These are phyloP conservation scores for Schwanniomyces sp. DNA, from an alignment of 805 yeast species.

Conservation along the genomic window DNA sequence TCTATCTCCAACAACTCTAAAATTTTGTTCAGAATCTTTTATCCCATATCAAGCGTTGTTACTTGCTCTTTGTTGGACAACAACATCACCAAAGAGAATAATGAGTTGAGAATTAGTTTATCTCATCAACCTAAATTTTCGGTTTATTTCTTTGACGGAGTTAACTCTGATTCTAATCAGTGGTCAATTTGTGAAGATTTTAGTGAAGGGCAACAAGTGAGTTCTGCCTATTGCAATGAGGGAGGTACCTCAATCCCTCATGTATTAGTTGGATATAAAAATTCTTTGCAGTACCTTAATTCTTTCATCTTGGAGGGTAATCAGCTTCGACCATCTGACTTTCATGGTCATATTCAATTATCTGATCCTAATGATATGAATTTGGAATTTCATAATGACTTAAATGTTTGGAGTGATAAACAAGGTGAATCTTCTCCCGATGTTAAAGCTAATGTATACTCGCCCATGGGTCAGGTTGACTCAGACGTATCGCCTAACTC, in stretches of 20 bases:
- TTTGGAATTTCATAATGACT: conserved; percentile 7
- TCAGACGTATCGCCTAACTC: conserved; percentile 19
- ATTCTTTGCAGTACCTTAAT: conserved; percentile 52
- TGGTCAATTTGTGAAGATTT: conserved; percentile 86
- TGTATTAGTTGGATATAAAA: conserved; percentile 57
- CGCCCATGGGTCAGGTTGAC: conserved; percentile 18
- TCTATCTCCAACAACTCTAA: conserved; percentile 68
- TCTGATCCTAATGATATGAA: conserved; percentile 6
- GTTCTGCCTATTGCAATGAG: conserved; percentile 57
- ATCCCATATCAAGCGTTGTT: conserved; percentile 59
- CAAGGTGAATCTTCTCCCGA: background rate
- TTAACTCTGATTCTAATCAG: conserved; percentile 54
- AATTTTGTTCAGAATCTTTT: conserved; percentile 71
- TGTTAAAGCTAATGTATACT: conserved; percentile 1
- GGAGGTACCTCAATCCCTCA: conserved; percentile 65
- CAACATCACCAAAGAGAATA: conserved; percentile 37
- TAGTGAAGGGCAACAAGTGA: conserved; percentile 80
- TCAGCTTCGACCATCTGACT: conserved; percentile 8
- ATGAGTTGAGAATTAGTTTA: conserved; percentile 50
- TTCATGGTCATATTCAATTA: conserved; percentile 7
- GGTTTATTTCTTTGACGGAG: conserved; percentile 64
- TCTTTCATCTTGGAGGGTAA: conserved; percentile 50
- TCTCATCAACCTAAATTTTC: conserved; percentile 74
- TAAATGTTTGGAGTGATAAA: conserved; percentile 12
- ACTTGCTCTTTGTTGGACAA: conserved; percentile 57